Base-by-base conservation (phyloP, 305 asterid species). In the Nicotiana rustica region DNA sequence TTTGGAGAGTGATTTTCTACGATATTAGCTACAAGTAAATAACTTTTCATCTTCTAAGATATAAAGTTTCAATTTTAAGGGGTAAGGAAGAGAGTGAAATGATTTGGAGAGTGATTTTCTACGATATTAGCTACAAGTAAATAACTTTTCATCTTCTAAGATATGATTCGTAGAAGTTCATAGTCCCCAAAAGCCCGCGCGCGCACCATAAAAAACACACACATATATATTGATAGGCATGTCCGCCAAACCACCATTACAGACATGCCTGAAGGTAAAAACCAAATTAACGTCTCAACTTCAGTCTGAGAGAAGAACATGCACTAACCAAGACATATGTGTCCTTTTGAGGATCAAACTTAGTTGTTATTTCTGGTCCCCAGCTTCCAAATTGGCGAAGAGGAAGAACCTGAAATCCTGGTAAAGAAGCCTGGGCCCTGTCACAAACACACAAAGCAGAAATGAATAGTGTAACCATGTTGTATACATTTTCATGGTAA, bases 331-430 rank as follows among this genome's bases (percentile, higher is more conserved):
- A 84, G 82, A 96, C 97, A 79, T 92, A 94, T 79, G 96, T 94
- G 82, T 94, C 99, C 91, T 91, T 94, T 80, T 94, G 91, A 73
- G 97, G 88, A 78, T 96, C 96, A 80, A 94, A 90, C 86, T 88
- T 93, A 2, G 92, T 85, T 52, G 88, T 62, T 86, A 94, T 89
- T 89, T 90, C 95, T 52, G 98, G 97, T 77, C 93, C 99, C 99
- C 99, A 96, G 78, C 81, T 86, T 87, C 96, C 97, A 88, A 96
- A 94, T 85, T 94, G 92, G 76, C 94, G 93, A 88, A 96, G 98
- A 29, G 99, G 96, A 86, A 96, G 93, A 89, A 96, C 93, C 86
- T 92, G 77, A 90, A 94, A 96, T 77, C 93, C 93, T 41, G 94
- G 97, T 85, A 96, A 81, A 57, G 96, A 92, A 77, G 97, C 98